A percentile compares a stretch with the other conserved stretches of the same genome.
These are phyloP conservation scores for Claviceps lovelessii DNA, from an alignment of 2,329 filamentous ascomycete species.

Conservation along the genomic window DNA sequence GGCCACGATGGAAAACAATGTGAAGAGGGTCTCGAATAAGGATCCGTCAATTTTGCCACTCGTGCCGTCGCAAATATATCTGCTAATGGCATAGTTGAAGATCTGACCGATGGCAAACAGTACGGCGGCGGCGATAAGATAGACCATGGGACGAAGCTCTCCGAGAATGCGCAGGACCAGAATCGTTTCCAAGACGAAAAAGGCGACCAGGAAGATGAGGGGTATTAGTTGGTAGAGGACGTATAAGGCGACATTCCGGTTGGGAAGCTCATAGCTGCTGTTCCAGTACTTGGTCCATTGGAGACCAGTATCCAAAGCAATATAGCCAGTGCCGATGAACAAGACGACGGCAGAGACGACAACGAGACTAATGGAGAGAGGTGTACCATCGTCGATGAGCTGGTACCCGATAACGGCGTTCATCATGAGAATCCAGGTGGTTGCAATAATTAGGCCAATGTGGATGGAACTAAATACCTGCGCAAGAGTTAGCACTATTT, in stretches of 20 bases:
- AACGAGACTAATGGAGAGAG: constrained; percentile 66
- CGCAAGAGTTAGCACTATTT: constrained; percentile 41
- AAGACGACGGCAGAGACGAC: constrained; percentile 53
- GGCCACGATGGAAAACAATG: constrained; percentile 64
- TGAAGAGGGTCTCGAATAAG: constrained; percentile 88
- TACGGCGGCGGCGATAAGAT: constrained; percentile 57
- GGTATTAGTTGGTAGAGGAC: constrained; percentile 86
- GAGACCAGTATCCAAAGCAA: constrained; percentile 85
- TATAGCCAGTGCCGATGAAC: constrained; percentile 86
- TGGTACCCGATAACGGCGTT: constrained; percentile 91
- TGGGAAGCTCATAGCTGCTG: constrained; percentile 39
- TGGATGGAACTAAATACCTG: constrained; percentile 83
- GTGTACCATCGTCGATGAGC: constrained; percentile 82
- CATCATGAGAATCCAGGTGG: constrained; percentile 78
- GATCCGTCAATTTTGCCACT: constrained; percentile 80
- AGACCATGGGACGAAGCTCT: constrained; percentile 85
- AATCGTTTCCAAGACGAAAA: constrained; percentile 69
- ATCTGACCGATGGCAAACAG: constrained; percentile 87
- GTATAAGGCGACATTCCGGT: constrained; percentile 75
- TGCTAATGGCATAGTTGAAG: constrained; percentile 90
- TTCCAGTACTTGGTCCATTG: constrained; percentile 70
- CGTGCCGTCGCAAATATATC: constrained; percentile 75
- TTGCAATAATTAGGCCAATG: constrained; percentile 76
- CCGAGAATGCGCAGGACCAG: constrained; percentile 77
- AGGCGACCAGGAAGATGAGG: constrained; percentile 75